These are phyloP conservation scores for Trichoderma atroviride DNA, from an alignment of 2,329 filamentous ascomycete genomes.

Conservation along the genomic window DNA sequence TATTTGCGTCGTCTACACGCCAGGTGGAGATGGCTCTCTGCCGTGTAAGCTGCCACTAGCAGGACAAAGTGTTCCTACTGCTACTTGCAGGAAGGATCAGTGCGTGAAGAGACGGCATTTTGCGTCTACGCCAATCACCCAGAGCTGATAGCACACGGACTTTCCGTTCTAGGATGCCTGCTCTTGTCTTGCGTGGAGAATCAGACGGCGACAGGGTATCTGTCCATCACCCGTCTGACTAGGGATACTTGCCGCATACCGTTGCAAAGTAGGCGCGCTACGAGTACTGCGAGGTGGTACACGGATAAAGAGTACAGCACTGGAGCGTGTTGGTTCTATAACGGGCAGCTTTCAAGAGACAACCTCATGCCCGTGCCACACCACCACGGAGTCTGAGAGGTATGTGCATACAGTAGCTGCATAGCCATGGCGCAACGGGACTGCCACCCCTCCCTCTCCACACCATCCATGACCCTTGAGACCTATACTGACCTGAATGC, in stretches of 20 bases:
- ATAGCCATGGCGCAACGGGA: not conserved
- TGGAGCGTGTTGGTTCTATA: not conserved
- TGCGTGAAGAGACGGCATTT: not conserved
- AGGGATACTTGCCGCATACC: not conserved
- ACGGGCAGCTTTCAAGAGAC: not conserved
- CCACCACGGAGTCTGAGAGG: not conserved
- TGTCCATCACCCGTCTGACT: not conserved
- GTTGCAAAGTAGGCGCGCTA: not conserved
- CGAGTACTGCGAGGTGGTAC: not conserved
- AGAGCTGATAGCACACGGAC: not conserved
- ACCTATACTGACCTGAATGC: not conserved
- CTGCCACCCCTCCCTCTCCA: not conserved
- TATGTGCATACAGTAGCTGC: too few species aligned
- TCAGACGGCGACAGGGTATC: not conserved
- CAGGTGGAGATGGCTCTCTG: not conserved
- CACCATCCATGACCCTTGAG: not conserved
- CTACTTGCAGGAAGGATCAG: not conserved
- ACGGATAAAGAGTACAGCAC: not conserved
- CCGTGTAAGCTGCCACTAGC: too few species aligned
- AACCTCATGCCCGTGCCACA: not conserved
- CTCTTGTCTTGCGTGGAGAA: not conserved
- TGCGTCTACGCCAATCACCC: not conserved
- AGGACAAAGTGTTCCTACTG: not conserved
- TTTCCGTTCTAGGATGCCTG: not conserved
- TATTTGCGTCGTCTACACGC: not conserved